Conservation (phyloP, 202 grass and related monocot genomes). For the Bolboschoenoplectus hybrid region DNA sequence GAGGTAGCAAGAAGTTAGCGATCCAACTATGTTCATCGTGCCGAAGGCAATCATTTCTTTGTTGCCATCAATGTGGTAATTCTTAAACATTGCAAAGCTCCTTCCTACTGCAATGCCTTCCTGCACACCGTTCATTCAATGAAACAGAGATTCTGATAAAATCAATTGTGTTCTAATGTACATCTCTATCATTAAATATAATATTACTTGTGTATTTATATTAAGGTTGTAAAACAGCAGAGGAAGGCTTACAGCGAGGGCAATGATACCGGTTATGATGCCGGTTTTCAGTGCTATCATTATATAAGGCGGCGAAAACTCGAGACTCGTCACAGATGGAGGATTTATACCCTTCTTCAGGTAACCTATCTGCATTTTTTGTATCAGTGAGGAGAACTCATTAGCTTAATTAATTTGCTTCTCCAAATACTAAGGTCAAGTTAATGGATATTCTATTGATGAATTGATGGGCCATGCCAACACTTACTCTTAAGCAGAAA, state of each 20-base stretch:
- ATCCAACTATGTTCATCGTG: constrained; percentile 81
- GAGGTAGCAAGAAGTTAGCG: constrained; percentile 85
- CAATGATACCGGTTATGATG: constrained; percentile 77
- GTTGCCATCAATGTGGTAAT: constrained; percentile 93
- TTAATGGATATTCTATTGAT: constrained; percentile 20
- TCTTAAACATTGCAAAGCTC: constrained; percentile 93
- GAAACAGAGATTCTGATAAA: constrained; percentile 18
- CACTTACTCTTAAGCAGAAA: not conserved
- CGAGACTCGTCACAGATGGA: constrained; percentile 54
- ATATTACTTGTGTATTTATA: not conserved
- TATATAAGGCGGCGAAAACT: constrained; percentile 72
- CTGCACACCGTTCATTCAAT: constrained; percentile 43
- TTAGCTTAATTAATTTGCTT: not conserved
- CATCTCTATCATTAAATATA: not conserved
- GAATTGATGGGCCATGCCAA: not conserved
- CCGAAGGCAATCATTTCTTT: constrained; percentile 95
- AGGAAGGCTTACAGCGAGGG: constrained; percentile 64
- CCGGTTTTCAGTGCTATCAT: constrained; percentile 78
- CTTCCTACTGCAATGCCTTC: constrained; percentile 91
- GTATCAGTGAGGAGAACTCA: constrained; percentile 22
- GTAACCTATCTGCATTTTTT: constrained; percentile 59
- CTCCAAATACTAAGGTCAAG: not conserved
- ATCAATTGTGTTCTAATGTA: not conserved
- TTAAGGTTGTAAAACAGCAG: not conserved
- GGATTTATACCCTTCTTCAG: constrained; percentile 90